Percentiles rank a stretch among this genome's conserved stretches.
Conservation (phyloP, 768 basidiomycete species). For the Gymnopilus junonius region DNA sequence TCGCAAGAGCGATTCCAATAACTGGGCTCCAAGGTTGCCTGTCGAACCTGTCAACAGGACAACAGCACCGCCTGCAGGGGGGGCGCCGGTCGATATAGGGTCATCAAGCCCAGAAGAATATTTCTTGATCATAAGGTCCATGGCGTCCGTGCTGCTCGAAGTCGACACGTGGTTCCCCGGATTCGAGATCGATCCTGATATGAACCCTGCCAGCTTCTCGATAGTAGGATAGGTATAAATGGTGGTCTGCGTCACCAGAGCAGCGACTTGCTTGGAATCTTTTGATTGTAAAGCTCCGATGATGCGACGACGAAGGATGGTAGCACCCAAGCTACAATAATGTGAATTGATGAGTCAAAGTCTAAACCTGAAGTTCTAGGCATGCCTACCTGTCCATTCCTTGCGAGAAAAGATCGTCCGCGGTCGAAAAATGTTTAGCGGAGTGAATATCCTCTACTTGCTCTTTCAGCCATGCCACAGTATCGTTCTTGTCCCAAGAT, state of each 20-base stretch:
- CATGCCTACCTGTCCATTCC: slow-evolving; percentile 25
- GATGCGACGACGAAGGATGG: slow-evolving; percentile 28
- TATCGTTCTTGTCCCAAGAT: slow-evolving; percentile 20
- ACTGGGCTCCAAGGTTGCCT: slow-evolving; percentile 42
- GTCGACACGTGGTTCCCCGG: slow-evolving; percentile 4
- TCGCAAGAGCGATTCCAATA: slow-evolving; percentile 35
- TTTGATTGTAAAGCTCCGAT: slow-evolving; percentile 18
- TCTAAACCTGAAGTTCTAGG: not conserved
- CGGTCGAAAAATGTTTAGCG: not conserved
- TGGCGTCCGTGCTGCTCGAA: slow-evolving; percentile 16
- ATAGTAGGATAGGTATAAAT: slow-evolving; percentile 26
- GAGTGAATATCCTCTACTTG: slow-evolving; percentile 20
- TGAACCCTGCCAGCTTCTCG: slow-evolving; percentile 18
- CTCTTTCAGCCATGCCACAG: slow-evolving; percentile 17
- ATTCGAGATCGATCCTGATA: slow-evolving; percentile 15
- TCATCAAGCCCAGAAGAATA: not conserved
- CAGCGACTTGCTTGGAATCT: slow-evolving; percentile 11
- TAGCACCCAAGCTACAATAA: slow-evolving; percentile 20
- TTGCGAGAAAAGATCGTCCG: slow-evolving; percentile 23
- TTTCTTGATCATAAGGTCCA: slow-evolving; percentile 18
- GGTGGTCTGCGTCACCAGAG: slow-evolving; percentile 17
- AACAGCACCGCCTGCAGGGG: slow-evolving; percentile 7
- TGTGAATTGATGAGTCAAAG: not conserved
- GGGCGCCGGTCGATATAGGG: not conserved
- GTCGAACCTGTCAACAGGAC: slow-evolving; percentile 48